Percentiles rank a stretch among this genome's conserved stretches.
These are phyloP conservation scores for Dactylella cylindrospora DNA, from an alignment of 2,329 filamentous ascomycete genomes.

Conservation along the genomic window DNA sequence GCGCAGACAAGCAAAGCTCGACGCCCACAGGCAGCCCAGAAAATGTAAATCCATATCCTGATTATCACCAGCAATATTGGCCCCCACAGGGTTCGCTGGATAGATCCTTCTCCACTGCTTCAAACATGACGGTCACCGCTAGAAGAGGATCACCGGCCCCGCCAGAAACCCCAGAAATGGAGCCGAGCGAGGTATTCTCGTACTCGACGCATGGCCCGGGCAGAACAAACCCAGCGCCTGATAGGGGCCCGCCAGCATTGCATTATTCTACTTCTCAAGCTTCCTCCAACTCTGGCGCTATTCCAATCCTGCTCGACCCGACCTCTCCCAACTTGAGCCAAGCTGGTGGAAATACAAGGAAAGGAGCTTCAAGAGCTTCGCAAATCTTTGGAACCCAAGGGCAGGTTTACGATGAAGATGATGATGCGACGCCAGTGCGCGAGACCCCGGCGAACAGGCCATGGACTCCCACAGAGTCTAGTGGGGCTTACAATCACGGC, in stretches of 20 bases:
- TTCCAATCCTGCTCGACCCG: constrained; percentile 39
- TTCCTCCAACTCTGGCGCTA: constrained; percentile 49
- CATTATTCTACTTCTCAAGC: constrained; percentile 54
- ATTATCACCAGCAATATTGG: constrained; percentile 65
- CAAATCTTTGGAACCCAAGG: constrained; percentile 42
- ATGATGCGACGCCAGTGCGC: constrained; percentile 34
- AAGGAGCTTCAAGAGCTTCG: constrained; percentile 33
- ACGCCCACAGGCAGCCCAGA: constrained; percentile 46
- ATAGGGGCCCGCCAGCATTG: constrained; percentile 80
- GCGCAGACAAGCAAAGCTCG: constrained; percentile 42
- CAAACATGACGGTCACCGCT: constrained; percentile 87
- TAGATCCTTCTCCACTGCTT: constrained; percentile 76
- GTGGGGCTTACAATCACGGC: constrained; percentile 81
- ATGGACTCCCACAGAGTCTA: constrained; percentile 93
- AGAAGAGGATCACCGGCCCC: constrained; percentile 91
- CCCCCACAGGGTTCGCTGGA: constrained; percentile 60
- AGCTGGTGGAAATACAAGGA: constrained; percentile 14
- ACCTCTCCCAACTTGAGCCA: constrained; percentile 37
- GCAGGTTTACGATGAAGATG: constrained; percentile 19
- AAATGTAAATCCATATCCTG: constrained; percentile 53
- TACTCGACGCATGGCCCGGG: constrained; percentile 90
- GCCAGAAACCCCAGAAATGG: constrained; percentile 83
- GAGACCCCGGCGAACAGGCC: constrained; percentile 60
- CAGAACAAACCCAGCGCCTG: constrained; percentile 59
- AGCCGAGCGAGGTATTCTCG: constrained; percentile 68